Evolutionary conservation across 2,329 filamentous ascomycete species (phyloP), one percentile per base, ranked within the genome.

Genomic region (Orbilia javanica): DNA sequence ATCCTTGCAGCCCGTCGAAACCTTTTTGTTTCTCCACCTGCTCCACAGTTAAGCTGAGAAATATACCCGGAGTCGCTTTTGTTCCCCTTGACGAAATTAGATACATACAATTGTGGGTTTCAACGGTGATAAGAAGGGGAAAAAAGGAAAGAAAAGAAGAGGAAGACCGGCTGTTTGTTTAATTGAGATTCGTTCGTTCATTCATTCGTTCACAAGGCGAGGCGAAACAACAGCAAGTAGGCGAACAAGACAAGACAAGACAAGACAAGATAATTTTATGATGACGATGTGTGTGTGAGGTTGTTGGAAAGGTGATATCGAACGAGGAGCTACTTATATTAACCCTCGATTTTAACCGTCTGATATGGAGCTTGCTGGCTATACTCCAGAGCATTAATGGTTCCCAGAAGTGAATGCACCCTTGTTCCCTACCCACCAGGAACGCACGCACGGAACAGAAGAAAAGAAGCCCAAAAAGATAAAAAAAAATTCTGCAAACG

Each of bases 401-500:
- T 62, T 72, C 74, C 74, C 67, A 72, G 62, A 55, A 55, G 46
- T 48, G 62, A 65, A 63, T 62, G 46, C 63, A 78, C 62, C 74
- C 74, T 65, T 78, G 74, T 70, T 55, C 60, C 73, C 67, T 71
- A 70, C 57, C 67, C 67, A 77, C 60, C 67, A 57, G 53, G 71
- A 69, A 76, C 72, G 72, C 71, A 69, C 73, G 53, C 67, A 78
- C 63, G 74, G 74, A 72, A 77, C 42, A 72, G 62, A 53, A 44
- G 31, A 60, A 39, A 42, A 46, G 50, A 64, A 48, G 31, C 25
- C 29, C 53, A 34, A 66, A 69, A 39, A 68, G 27, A 62, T 60
- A 69, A 77, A 71, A 77, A 68, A 76, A 72, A 78, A 78, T 72
- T 77, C 74, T 78, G 74, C 74, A 78, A 78, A 71, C 74, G 63